A percentile compares a stretch with the other conserved stretches of the same genome.
Evolutionary conservation across 495 filamentous ascomycete species (phyloP).

Genomic region (Bacidia rubella): DNA sequence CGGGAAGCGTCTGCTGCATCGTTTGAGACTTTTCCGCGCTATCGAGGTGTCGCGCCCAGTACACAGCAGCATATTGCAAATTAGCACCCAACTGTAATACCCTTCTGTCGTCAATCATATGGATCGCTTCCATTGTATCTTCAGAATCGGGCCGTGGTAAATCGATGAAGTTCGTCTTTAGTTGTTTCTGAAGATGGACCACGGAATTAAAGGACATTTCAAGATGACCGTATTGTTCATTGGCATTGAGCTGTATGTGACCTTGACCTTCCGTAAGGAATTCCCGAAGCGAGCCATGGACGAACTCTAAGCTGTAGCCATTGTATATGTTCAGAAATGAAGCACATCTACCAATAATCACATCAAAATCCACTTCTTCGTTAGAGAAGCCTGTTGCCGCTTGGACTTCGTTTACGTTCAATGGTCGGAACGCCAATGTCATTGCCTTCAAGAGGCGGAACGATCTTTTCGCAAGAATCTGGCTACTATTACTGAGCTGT

Average conservation of each 20-base stretch:
- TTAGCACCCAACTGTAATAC: background rate
- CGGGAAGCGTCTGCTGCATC: background rate
- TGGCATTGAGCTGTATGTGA: background rate
- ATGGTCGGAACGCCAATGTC: background rate
- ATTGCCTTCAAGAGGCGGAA: background rate
- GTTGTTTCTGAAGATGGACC: too few species aligned
- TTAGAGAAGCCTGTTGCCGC: background rate
- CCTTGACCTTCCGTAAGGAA: background rate
- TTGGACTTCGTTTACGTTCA: background rate
- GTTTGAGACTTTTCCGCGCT: background rate
- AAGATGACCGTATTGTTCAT: background rate
- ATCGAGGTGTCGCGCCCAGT: background rate
- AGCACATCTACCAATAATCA: background rate
- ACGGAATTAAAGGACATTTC: background rate
- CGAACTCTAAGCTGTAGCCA: background rate
- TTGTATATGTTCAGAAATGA: background rate
- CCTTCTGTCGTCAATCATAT: background rate
- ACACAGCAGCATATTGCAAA: background rate
- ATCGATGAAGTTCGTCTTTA: background rate
- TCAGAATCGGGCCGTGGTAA: background rate
- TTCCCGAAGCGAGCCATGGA: background rate
- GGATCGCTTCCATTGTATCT: background rate
- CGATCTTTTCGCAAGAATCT: background rate
- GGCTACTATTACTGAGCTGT: background rate
- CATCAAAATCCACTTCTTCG: background rate